Evolutionary conservation across 1,284 basidiomycete species (phyloP).

Genomic region (Naganishia liquefaciens): DNA sequence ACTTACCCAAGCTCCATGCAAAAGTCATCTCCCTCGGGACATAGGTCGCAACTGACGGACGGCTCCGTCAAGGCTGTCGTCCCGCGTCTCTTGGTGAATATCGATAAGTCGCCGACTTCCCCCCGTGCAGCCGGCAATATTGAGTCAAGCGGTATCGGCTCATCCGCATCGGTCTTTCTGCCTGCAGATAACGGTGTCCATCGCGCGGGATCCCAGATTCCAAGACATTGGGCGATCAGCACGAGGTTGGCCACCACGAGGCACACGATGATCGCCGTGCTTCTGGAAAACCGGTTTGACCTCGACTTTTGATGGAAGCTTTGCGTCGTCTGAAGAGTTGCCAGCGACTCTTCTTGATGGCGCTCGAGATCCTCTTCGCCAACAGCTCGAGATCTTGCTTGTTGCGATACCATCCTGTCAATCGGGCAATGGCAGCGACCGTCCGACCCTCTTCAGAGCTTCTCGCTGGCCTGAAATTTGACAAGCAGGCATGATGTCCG

Average conservation of each 20-base stretch:
- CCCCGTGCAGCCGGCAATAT: too few relatives aligned
- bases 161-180: not conserved
- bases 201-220: not conserved
- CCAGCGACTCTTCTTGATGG: slow-evolving; percentile 13
- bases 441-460: not conserved
- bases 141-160: not conserved
- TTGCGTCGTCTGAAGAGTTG: not conserved
- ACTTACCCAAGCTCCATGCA: slow-evolving; percentile 19
- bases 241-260: not conserved
- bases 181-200: not conserved
- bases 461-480: not conserved
- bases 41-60: slow-evolving; percentile 14
- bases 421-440: too few relatives aligned
- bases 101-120: too few relatives aligned
- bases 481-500: too few relatives aligned
- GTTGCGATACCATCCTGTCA: too few relatives aligned
- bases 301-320: not conserved
- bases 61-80: slow-evolving; percentile 17
- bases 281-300: not conserved
- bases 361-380: slow-evolving; percentile 3
- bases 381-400: not conserved
- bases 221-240: slow-evolving; percentile 9
- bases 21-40: slow-evolving; percentile 17
- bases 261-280: not conserved
- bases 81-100: not conserved